Percentiles rank a stretch among this genome's conserved stretches.
phyloP scores from a whole-genome alignment of 2,329 filamentous ascomycete species.

The Emericellopsis cladophorae region DNA sequence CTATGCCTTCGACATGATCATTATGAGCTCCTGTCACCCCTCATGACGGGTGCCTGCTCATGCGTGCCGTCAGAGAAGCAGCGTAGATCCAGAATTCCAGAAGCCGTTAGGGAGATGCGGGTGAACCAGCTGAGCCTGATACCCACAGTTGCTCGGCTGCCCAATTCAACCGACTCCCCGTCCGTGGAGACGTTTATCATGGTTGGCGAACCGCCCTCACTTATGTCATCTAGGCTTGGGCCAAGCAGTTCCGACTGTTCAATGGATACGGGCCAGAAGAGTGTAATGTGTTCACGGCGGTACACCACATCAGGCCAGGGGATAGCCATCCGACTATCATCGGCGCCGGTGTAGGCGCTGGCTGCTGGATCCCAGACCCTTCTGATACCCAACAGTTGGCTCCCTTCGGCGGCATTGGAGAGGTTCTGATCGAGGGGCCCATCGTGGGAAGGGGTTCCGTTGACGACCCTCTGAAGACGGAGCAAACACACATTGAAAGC shows the following conservation, averaged over 20 bases:
- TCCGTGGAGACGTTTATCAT: slow-evolving; percentile 2
- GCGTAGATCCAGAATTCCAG: neutral
- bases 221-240: slow-evolving; percentile 7
- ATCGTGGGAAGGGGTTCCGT: slow-evolving; percentile 11
- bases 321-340: neutral
- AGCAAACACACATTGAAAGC: neutral
- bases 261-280: slow-evolving; percentile 9
- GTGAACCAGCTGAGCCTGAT: slow-evolving; percentile 1
- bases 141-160: neutral
- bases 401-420: slow-evolving; percentile 11
- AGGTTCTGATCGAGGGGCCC: slow-evolving; percentile 14
- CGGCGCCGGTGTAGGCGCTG: neutral
- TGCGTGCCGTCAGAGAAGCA: slow-evolving; percentile 22
- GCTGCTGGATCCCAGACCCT: slow-evolving; percentile 17
- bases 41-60: slow-evolving; percentile 19
- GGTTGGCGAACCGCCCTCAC: slow-evolving; percentile 6
- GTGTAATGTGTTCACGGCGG: neutral
- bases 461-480: slow-evolving; percentile 8
- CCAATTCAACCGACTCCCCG: neutral
- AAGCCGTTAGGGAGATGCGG: neutral
- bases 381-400: slow-evolving; percentile 12
- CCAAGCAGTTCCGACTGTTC: neutral
- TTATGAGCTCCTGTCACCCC: slow-evolving; percentile 1
- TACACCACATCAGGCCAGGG: neutral
- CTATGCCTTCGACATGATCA: slow-evolving; percentile 2